Conservation (phyloP, 495 filamentous ascomycete species). For the Penicillium canescens region DNA sequence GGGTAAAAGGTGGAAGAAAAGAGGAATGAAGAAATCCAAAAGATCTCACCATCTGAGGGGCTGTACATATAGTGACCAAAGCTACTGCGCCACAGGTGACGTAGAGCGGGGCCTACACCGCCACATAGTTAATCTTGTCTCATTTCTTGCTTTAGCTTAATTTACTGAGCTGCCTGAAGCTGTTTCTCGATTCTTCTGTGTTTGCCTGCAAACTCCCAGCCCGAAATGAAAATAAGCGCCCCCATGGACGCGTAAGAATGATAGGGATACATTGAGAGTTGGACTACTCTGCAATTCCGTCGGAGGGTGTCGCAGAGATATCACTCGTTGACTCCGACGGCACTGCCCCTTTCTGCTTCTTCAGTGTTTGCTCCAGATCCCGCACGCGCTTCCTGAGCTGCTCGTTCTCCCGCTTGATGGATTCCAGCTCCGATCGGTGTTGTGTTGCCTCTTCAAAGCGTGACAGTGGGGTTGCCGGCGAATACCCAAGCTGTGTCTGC, state of each 20-base stretch:
- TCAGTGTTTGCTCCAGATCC: conserved; percentile 61
- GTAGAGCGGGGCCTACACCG: conserved; percentile 30
- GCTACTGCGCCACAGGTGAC: conserved; percentile 31
- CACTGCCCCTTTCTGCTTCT: conserved; percentile 23
- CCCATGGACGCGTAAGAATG: conserved; percentile 1
- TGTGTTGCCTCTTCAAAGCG: conserved; percentile 71
- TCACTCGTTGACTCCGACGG: neutral
- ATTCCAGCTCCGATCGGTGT: conserved; percentile 71
- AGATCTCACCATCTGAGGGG: conserved; percentile 8
- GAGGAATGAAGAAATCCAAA: neutral
- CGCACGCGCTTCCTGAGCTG: conserved; percentile 68
- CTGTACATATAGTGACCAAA: conserved; percentile 10
- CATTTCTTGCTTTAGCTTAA: neutral
- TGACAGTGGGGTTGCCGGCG: conserved; percentile 21
- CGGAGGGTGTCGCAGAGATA: neutral
- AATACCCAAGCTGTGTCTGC: conserved; percentile 27
- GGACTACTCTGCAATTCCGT: conserved; percentile 1
- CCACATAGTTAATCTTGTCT: conserved; percentile 8
- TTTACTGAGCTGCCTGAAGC: neutral
- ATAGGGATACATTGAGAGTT: neutral
- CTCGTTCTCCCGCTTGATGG: conserved; percentile 79
- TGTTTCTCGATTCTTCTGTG: neutral
- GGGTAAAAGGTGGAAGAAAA: conserved; percentile 1
- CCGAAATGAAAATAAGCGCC: neutral
- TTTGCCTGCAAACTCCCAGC: conserved; percentile 18